Percentiles rank a stretch among this genome's conserved stretches.
Evolutionary conservation across 768 basidiomycete genomes (phyloP).

Genomic region (Suillus brevipes): DNA sequence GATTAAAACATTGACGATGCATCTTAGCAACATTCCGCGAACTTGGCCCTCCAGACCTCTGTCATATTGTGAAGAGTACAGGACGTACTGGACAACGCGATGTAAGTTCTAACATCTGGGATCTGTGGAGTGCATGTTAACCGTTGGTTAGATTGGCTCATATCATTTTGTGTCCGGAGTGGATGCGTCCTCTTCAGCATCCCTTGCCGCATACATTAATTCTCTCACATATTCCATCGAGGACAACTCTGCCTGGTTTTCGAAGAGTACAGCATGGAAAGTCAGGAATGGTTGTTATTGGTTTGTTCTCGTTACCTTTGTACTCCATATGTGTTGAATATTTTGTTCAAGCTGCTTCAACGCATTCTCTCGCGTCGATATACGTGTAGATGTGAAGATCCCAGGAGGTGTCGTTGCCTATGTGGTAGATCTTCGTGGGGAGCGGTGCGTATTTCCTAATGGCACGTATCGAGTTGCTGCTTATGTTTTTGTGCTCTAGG

Average conservation of each 20-base stretch:
- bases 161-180: constrained; percentile 99
- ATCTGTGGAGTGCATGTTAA: not conserved
- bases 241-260: constrained; percentile 90
- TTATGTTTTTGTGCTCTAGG: constrained; percentile 37
- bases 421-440: constrained; percentile 90
- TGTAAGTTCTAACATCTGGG: constrained; percentile 47
- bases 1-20: constrained; percentile 8
- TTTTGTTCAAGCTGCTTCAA: constrained; percentile 78
- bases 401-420: constrained; percentile 96
- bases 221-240: constrained; percentile 96
- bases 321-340: not conserved
- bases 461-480: not conserved
- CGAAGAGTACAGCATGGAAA: constrained; percentile 82
- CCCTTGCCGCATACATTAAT: constrained; percentile 97
- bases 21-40: constrained; percentile 87
- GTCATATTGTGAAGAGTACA: constrained; percentile 91
- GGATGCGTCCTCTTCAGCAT: constrained; percentile 96
- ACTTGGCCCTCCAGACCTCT: constrained; percentile 95
- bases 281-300: constrained; percentile 93
- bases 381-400: constrained; percentile 97
- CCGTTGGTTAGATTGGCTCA: constrained; percentile 69
- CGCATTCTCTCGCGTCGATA: constrained; percentile 95
- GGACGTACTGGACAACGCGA: constrained; percentile 84
- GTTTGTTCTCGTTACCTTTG: constrained; percentile 40
- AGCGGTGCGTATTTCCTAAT: constrained; percentile 59